phyloP scores from a whole-genome alignment of 345 rosid genomes.

The Stellera chamaejasme region DNA sequence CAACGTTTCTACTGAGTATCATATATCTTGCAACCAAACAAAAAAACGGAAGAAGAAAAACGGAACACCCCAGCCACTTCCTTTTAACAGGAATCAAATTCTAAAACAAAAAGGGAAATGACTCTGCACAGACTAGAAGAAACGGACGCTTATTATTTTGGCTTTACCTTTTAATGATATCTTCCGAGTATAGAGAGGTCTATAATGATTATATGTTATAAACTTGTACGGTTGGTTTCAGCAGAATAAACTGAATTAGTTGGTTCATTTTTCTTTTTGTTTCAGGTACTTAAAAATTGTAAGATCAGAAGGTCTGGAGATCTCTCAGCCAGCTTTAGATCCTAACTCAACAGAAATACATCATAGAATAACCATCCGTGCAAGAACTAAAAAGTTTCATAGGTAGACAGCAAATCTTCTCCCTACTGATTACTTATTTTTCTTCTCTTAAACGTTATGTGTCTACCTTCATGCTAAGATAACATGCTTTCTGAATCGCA shows the following conservation, averaged over 20 bases:
- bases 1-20: too few species aligned
- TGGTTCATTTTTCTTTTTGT: conserved; percentile 3
- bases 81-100: too few species aligned
- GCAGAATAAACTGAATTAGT: background rate
- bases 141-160: too few species aligned
- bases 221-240: background rate
- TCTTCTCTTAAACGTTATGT: background rate
- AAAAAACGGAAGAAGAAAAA: too few species aligned
- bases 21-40: too few species aligned
- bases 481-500: conserved; percentile 25
- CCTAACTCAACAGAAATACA: conserved; percentile 95
- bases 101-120: too few species aligned
- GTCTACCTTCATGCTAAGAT: conserved; percentile 8
- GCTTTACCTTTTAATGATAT: background rate
- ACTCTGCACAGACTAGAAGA: too few species aligned
- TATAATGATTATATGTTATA: background rate
- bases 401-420: conserved; percentile 33
- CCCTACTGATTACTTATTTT: background rate
- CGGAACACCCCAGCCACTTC: too few species aligned
- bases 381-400: conserved; percentile 64
- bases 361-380: conserved; percentile 87
- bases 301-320: conserved; percentile 75
- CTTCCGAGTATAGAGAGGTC: background rate
- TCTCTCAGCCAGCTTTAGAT: conserved; percentile 95
- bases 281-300: conserved; percentile 71